Evolutionary conservation across 768 basidiomycete genomes (phyloP).

Genomic region (Russula dissimulans): DNA sequence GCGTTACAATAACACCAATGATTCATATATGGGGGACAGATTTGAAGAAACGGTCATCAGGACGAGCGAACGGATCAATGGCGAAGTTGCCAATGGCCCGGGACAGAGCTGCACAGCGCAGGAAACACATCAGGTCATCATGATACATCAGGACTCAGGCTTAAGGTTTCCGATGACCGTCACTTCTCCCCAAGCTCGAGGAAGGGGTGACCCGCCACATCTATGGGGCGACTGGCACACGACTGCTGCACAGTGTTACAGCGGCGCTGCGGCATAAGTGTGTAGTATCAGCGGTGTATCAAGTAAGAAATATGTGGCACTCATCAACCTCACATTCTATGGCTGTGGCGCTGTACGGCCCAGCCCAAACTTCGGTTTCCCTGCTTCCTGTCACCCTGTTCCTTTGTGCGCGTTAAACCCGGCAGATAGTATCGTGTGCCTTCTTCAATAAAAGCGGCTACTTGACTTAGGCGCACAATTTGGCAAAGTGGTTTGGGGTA

Average conservation of each 20-base stretch:
- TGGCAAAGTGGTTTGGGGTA: no score
- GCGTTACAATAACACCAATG: no score
- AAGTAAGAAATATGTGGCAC: no score
- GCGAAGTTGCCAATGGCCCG: background rate
- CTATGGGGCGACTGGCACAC: background rate
- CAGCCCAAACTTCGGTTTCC: no score
- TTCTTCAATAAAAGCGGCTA: background rate
- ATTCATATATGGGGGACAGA: no score
- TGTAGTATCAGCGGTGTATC: no score
- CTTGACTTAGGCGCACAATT: background rate
- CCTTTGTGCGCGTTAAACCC: background rate
- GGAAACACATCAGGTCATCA: background rate
- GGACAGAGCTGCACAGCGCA: background rate
- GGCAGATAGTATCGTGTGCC: background rate
- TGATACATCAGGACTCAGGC: background rate
- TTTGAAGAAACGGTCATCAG: background rate
- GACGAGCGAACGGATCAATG: background rate
- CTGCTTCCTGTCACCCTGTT: no score
- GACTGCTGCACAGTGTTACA: no score
- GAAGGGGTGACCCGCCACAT: background rate
- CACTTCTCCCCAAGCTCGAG: background rate
- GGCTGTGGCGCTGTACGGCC: no score
- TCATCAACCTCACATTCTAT: no score
- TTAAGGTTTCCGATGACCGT: background rate
- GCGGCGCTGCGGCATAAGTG: background rate